Conservation (phyloP, 2,329 filamentous ascomycete species). For the Microsporum canis region DNA sequence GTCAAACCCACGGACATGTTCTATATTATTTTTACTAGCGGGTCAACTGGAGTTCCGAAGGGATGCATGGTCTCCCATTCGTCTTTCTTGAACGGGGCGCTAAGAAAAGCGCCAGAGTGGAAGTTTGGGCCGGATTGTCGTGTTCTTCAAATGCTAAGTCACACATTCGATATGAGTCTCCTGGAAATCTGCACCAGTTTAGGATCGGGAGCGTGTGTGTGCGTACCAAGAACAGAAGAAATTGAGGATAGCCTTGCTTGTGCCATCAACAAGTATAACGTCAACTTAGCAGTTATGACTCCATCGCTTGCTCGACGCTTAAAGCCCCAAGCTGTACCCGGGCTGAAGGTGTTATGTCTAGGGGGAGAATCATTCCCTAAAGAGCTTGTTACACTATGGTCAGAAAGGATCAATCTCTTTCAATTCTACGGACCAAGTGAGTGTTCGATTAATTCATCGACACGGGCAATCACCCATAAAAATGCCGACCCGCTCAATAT, state of each 20-base stretch:
- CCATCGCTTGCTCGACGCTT: slow-evolving; percentile 28
- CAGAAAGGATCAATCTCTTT: slow-evolving; percentile 9
- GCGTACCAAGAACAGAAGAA: slow-evolving; percentile 34
- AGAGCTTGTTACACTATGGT: slow-evolving; percentile 22
- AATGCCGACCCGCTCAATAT: slow-evolving; percentile 7
- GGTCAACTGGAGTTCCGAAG: slow-evolving; percentile 41
- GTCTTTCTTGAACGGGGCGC: slow-evolving; percentile 41
- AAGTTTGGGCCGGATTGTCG: slow-evolving; percentile 35
- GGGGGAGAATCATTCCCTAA: slow-evolving; percentile 30
- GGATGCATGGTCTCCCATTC: slow-evolving; percentile 49
- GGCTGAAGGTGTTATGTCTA: slow-evolving; percentile 26
- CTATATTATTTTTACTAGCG: slow-evolving; percentile 52
- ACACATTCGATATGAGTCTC: slow-evolving; percentile 36
- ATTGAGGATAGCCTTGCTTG: slow-evolving; percentile 33
- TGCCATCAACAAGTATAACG: slow-evolving; percentile 27
- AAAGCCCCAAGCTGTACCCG: slow-evolving; percentile 21
- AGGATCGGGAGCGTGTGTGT: slow-evolving; percentile 35
- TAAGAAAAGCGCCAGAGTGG: slow-evolving; percentile 35
- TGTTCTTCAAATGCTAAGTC: slow-evolving; percentile 33
- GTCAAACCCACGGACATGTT: slow-evolving; percentile 36
- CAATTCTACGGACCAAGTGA: slow-evolving; percentile 18
- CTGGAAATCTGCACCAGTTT: slow-evolving; percentile 26
- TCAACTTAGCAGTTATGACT: slow-evolving; percentile 42
- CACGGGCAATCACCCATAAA: slow-evolving; percentile 5
- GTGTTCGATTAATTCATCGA: slow-evolving; percentile 14